Conservation (phyloP, 805 yeast species). For the Wickerhamiella spandovensis region DNA sequence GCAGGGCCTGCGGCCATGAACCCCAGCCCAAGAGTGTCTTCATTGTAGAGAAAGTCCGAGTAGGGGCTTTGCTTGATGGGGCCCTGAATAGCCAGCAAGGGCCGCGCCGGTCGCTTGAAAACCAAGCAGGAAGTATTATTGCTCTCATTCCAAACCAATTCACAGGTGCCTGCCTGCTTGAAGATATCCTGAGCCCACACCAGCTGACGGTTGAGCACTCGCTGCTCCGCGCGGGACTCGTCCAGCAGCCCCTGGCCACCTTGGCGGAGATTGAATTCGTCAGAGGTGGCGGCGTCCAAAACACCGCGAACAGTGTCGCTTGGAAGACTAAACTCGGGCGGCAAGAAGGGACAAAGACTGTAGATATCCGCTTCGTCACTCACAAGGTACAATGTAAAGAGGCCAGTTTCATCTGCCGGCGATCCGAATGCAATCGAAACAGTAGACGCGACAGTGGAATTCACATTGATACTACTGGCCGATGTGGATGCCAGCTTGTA, state of each 20-base stretch:
- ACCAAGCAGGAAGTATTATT: not conserved
- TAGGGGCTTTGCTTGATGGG: slow-evolving; percentile 43
- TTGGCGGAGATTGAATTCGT: slow-evolving; percentile 7
- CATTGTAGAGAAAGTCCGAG: slow-evolving; percentile 39
- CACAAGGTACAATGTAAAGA: slow-evolving; percentile 39
- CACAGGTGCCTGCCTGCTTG: not conserved
- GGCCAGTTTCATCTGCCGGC: slow-evolving; percentile 25
- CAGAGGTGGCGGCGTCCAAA: slow-evolving; percentile 25
- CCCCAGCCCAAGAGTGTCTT: slow-evolving; percentile 28
- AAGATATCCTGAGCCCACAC: slow-evolving; percentile 5
- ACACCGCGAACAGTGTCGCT: slow-evolving; percentile 22
- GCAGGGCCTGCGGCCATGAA: slow-evolving; percentile 3
- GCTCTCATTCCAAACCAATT: not conserved
- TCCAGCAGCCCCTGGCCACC: not conserved
- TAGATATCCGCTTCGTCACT: slow-evolving; percentile 46
- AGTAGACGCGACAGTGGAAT: slow-evolving; percentile 10
- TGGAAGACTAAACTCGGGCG: slow-evolving; percentile 31
- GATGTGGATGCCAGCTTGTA: slow-evolving; percentile 1
- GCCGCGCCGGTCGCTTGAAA: slow-evolving; percentile 3
- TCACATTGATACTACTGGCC: not conserved
- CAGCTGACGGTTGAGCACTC: slow-evolving; percentile 4
- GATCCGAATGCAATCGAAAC: slow-evolving; percentile 37
- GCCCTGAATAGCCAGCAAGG: slow-evolving; percentile 30
- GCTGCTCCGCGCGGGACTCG: slow-evolving; percentile 3
- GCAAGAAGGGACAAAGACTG: slow-evolving; percentile 51